Conservation (phyloP, 2,329 filamentous ascomycete species). For the Mollisia scopiformis region DNA sequence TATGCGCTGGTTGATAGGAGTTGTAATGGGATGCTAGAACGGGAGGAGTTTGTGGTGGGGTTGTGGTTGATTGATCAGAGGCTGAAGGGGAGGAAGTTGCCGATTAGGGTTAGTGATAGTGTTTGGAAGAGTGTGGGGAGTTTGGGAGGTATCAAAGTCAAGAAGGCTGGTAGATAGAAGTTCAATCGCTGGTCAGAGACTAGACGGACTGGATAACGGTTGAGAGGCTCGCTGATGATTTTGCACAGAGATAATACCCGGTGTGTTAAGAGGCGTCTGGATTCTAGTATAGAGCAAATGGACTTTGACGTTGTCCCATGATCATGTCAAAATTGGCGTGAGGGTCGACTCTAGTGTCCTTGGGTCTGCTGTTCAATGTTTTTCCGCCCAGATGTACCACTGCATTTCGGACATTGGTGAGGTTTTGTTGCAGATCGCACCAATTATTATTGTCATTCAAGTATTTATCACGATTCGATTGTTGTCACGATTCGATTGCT, state of each 20-base stretch:
- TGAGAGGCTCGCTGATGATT: not conserved
- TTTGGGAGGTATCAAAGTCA: constrained; percentile 40
- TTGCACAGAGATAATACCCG: constrained; percentile 5
- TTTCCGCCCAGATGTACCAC: too few species aligned
- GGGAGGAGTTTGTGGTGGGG: constrained; percentile 79
- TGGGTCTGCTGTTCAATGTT: too few species aligned
- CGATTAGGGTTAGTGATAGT: constrained; percentile 69
- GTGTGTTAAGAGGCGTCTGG: not conserved
- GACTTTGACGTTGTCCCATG: not conserved
- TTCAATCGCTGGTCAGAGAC: too few species aligned
- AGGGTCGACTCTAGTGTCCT: too few species aligned
- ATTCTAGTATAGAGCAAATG: not conserved
- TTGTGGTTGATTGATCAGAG: constrained; percentile 83
- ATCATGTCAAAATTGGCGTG: too few species aligned
- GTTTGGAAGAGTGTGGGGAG: constrained; percentile 72
- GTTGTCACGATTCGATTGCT: too few species aligned
- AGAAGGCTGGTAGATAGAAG: constrained; percentile 7
- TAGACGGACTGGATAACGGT: too few species aligned
- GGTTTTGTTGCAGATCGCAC: too few species aligned
- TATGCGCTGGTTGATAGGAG: constrained; percentile 74
- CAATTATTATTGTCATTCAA: too few species aligned
- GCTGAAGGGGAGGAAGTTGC: constrained; percentile 78
- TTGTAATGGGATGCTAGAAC: constrained; percentile 57
- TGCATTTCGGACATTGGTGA: too few species aligned
- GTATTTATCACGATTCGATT: too few species aligned